Evolutionary conservation across 2,329 filamentous ascomycete genomes (phyloP).

Genomic region (Fusarium gaditjirri): DNA sequence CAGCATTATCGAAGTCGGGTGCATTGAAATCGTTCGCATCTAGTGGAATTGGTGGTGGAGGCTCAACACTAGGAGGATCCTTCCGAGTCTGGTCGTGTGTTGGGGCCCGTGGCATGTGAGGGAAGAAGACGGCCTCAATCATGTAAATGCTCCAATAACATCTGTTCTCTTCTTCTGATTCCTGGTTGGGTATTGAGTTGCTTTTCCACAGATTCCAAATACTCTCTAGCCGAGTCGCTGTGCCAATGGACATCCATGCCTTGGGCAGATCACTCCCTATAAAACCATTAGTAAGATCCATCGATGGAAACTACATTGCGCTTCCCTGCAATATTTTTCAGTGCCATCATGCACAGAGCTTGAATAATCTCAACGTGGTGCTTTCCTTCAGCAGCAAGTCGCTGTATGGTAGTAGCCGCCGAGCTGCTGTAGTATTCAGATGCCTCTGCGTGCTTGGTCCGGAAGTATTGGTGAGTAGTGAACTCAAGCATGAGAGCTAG

Average conservation of each 20-base stretch:
- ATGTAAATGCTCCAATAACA: conserved; percentile 6
- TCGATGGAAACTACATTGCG: fast-evolving
- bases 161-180: neutral
- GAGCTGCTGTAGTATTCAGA: neutral
- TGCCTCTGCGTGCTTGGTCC: neutral
- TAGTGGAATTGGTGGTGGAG: neutral
- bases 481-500: neutral
- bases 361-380: neutral
- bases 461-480: neutral
- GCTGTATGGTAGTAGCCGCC: neutral
- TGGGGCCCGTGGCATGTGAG: neutral
- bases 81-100: neutral
- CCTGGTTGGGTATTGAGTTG: fast-evolving
- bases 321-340: neutral
- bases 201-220: neutral
- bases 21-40: neutral
- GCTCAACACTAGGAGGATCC: neutral
- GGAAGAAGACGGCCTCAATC: conserved; percentile 2
- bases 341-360: neutral
- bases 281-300: neutral
- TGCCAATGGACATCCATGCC: conserved; percentile 14
- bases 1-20: conserved; percentile 1
- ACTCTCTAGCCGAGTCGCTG: neutral
- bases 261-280: neutral
- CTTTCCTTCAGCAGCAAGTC: neutral